A percentile compares a stretch with the other conserved stretches of the same genome.
phyloP scores from a whole-genome alignment of 495 filamentous ascomycete species.

The Sordaria brevicollis region DNA sequence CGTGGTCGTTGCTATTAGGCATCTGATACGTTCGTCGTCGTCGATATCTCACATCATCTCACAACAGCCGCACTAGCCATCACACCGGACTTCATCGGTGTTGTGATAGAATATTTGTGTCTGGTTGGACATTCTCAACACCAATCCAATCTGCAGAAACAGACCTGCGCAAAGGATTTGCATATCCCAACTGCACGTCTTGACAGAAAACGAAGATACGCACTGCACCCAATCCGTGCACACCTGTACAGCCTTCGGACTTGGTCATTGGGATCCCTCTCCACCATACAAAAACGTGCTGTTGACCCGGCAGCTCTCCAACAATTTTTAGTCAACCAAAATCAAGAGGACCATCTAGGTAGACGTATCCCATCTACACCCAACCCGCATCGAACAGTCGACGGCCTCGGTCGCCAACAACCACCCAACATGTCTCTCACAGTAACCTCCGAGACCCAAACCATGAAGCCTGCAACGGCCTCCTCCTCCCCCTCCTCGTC shows the following conservation, averaged over 20 bases:
- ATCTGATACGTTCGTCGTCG: not conserved
- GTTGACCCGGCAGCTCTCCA: not conserved
- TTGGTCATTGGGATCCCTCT: not conserved
- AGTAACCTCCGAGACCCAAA: constrained; percentile 12
- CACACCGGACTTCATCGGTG: not conserved
- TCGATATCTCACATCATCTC: not conserved
- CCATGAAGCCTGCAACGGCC: not conserved
- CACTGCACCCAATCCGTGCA: not conserved
- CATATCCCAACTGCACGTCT: not conserved
- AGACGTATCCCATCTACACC: too few species aligned
- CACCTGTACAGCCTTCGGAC: not conserved
- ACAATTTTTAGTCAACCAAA: not conserved
- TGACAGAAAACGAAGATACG: not conserved
- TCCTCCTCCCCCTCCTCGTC: not conserved
- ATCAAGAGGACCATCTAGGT: not conserved
- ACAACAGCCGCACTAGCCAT: not conserved
- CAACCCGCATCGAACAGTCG: not conserved
- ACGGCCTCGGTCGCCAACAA: not conserved
- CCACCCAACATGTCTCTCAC: constrained; percentile 17
- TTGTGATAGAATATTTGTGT: not conserved
- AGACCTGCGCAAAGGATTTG: not conserved
- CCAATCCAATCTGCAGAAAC: not conserved
- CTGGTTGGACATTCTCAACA: not conserved
- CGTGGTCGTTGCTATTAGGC: not conserved
- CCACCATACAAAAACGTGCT: not conserved